Evolutionary conservation across 257 asterid genomes (phyloP), one percentile per base, ranked within the genome.

Genomic region (Mitragyna speciosa): DNA sequence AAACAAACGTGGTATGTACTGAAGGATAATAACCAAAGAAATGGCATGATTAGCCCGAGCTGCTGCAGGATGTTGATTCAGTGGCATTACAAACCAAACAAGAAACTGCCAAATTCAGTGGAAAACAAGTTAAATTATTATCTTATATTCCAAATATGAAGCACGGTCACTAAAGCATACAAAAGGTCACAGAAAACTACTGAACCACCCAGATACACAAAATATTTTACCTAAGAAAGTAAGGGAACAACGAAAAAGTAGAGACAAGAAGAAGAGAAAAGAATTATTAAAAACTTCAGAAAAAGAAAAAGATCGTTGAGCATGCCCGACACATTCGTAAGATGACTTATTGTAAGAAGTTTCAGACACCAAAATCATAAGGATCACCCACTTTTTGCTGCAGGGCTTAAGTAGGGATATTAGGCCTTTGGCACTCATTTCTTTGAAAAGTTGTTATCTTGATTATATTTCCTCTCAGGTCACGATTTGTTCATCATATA

Each of bases 71-170:
- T 65, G 80, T 69, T 17, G 86, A 56, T 48, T 79, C 41, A 88
- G 58, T 20, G 98, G 98, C 95, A 91, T 92, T n/a, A 88, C 73
- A 28, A 93, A 87, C 92, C 91, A 91, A 43, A 89, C 92, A 24
- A 91, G 89, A 69, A 90, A 82, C 98, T 95, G 95, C 83, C 45
- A 64, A 36, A 22, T 17, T 7, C 59, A 75, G 61, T 58, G 26
- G 19, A 80, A 65, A 49, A 59, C 41, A 2, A 81, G 11, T 33
- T 26, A 52, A 19, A 20, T 16, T 2, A 22, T 6, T 14, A 7
- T 2, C 49, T 69, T 58, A 45, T 63, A 39, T 5, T 1, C 3
- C 31, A 59, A 72, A 12, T 19, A 1, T 16, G 52, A 79, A n/a
- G 43, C 67, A 41, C 12, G 12, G 26, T 31, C 59, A n/a, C 10